Conservation (phyloP, 257 asterid species). For the Solanum virginianum region DNA sequence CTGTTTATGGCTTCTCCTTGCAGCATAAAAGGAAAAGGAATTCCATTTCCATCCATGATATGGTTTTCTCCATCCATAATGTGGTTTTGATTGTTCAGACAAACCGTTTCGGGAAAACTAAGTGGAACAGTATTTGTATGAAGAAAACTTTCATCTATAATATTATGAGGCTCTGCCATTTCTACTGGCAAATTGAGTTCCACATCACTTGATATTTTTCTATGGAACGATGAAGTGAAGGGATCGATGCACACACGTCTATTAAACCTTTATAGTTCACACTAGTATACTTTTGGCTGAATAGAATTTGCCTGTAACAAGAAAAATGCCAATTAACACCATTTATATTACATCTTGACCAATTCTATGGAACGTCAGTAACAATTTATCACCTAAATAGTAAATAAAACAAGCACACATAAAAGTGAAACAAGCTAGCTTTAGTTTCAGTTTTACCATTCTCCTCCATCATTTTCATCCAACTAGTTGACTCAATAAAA, state of each 20-base stretch:
- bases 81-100: conserved; percentile 13
- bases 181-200: conserved; percentile 8
- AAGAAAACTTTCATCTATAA: conserved; percentile 20
- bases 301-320: not conserved
- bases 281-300: not conserved
- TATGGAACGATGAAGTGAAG: not conserved
- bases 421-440: not conserved
- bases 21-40: conserved; percentile 16
- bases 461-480: not conserved
- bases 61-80: conserved; percentile 17
- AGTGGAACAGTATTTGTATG: conserved; percentile 8
- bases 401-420: not conserved
- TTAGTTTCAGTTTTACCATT: not conserved
- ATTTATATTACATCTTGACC: not conserved
- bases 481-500: not conserved
- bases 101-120: conserved; percentile 8
- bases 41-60: conserved; percentile 24
- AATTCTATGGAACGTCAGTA: not conserved
- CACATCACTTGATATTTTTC: conserved; percentile 1
- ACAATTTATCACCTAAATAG: not conserved
- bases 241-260: not conserved
- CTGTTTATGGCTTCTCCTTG: conserved; percentile 27
- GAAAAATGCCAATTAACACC: not conserved
- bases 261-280: not conserved
- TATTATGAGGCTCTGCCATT: conserved; percentile 17